Percentiles rank a stretch among this genome's conserved stretches.
Evolutionary conservation across 371 early-diverging fungal genomes (phyloP).

Genomic region (Sporodiniella umbellata): DNA sequence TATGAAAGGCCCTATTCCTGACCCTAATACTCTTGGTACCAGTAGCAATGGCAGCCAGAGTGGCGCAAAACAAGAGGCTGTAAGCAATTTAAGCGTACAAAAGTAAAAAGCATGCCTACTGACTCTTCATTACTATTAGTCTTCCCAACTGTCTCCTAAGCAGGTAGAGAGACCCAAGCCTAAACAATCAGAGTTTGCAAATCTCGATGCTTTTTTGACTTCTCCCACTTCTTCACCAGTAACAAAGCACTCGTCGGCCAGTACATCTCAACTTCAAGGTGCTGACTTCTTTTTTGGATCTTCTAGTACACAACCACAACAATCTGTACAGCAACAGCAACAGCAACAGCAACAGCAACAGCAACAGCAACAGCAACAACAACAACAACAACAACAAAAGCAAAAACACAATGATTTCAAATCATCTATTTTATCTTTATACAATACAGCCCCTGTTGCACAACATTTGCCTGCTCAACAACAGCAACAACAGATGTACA

Average conservation of each 20-base stretch:
- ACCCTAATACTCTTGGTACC: slow-evolving; percentile 63
- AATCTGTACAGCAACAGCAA: slow-evolving; percentile 9
- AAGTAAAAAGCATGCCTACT: background rate
- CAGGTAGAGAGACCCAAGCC: slow-evolving; percentile 15
- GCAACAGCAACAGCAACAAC: slow-evolving; percentile 6
- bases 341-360: slow-evolving; percentile 23
- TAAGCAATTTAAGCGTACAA: background rate
- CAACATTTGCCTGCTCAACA: slow-evolving; percentile 3
- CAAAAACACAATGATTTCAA: slow-evolving; percentile 46
- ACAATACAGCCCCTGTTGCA: slow-evolving; percentile 29
- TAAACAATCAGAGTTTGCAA: slow-evolving; percentile 35
- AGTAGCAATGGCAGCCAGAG: slow-evolving; percentile 24
- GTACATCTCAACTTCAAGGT: slow-evolving; percentile 33
- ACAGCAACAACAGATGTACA: slow-evolving; percentile 10
- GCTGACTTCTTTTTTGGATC: slow-evolving; percentile 40
- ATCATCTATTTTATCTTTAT: slow-evolving; percentile 57
- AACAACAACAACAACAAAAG: slow-evolving; percentile 15
- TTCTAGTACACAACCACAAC: slow-evolving; percentile 14
- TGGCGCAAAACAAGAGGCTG: slow-evolving; percentile 25
- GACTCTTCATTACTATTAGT: background rate
- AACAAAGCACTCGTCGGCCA: slow-evolving; percentile 3
- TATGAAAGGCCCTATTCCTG: slow-evolving; percentile 68
- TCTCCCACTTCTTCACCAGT: slow-evolving; percentile 27
- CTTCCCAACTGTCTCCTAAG: background rate
- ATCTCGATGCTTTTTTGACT: slow-evolving; percentile 40